Percentiles rank a stretch among this genome's conserved stretches.
These are phyloP conservation scores for Chrysochromulina tobinii DNA, from an alignment of 78 protist species.

Conservation along the genomic window DNA sequence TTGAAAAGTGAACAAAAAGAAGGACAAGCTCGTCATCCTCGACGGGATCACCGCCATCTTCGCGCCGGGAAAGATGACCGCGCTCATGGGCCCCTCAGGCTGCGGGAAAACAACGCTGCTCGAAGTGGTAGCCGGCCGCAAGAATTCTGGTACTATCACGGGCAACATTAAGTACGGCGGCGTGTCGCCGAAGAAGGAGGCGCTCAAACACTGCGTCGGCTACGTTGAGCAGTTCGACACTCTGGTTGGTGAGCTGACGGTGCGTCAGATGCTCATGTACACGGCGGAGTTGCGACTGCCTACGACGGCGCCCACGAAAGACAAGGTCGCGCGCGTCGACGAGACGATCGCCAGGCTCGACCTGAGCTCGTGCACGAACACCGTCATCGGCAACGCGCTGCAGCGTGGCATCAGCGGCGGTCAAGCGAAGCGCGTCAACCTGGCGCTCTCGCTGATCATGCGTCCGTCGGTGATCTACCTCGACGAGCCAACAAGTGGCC, in stretches of 20 bases:
- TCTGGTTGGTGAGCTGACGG: neutral
- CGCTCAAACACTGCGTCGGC: neutral
- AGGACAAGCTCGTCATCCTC: neutral
- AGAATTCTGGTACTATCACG: neutral
- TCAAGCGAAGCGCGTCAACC: constrained; percentile 10
- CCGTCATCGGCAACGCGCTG: constrained; percentile 9
- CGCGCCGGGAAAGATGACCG: neutral
- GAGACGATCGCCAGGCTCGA: neutral
- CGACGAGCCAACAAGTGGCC: constrained; percentile 51
- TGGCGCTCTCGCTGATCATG: neutral
- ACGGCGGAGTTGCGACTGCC: neutral
- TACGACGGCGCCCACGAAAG: no score
- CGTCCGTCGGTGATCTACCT: constrained; percentile 24
- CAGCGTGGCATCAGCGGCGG: constrained; percentile 33
- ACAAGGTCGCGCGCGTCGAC: neutral
- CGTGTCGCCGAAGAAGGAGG: neutral
- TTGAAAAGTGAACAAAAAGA: no score
- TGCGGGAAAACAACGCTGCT: constrained; percentile 21
- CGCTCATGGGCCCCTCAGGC: constrained; percentile 23
- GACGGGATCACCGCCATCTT: neutral
- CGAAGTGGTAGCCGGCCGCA: neutral
- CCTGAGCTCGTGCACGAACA: neutral
- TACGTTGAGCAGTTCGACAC: constrained; percentile 8
- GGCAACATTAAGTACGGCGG: neutral
- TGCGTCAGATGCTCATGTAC: neutral